A percentile compares a stretch with the other conserved stretches of the same genome.
Evolutionary conservation across 148 eudicot genomes (phyloP).

Genomic region (Simmondsia chinensis): DNA sequence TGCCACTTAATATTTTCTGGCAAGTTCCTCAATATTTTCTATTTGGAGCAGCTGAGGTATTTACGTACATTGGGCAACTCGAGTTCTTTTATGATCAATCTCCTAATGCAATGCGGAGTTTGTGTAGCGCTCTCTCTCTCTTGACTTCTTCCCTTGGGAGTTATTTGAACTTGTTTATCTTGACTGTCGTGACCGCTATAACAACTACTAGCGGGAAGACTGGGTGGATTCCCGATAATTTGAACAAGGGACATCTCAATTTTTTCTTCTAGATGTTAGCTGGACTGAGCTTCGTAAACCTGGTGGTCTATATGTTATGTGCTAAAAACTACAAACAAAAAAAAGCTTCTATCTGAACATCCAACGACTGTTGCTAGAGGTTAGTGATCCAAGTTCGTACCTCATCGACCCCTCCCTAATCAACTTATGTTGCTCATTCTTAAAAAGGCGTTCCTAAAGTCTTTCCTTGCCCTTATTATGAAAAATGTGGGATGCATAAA

Average conservation of each 20-base stretch:
- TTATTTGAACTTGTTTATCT: constrained; percentile 33
- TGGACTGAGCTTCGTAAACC: constrained; percentile 28
- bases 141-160: constrained; percentile 27
- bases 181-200: constrained; percentile 30
- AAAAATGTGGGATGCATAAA: no score
- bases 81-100: constrained; percentile 48
- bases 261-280: constrained; percentile 36
- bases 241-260: constrained; percentile 43
- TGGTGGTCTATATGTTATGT: constrained; percentile 23
- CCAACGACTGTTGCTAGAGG: no score
- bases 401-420: no score
- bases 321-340: constrained; percentile 33
- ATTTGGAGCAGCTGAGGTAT: constrained; percentile 40
- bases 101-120: constrained; percentile 48
- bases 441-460: no score
- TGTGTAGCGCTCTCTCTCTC: constrained; percentile 33
- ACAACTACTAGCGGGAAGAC: constrained; percentile 25
- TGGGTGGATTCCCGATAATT: constrained; percentile 51
- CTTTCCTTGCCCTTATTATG: no score
- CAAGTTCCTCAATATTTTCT: constrained; percentile 46
- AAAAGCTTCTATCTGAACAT: no score
- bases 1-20: constrained; percentile 32
- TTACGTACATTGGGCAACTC: constrained; percentile 28
- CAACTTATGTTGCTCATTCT: no score
- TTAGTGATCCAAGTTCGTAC: no score